Base-by-base conservation (phyloP, 805 yeast genomes). In the Candida railenensis region DNA sequence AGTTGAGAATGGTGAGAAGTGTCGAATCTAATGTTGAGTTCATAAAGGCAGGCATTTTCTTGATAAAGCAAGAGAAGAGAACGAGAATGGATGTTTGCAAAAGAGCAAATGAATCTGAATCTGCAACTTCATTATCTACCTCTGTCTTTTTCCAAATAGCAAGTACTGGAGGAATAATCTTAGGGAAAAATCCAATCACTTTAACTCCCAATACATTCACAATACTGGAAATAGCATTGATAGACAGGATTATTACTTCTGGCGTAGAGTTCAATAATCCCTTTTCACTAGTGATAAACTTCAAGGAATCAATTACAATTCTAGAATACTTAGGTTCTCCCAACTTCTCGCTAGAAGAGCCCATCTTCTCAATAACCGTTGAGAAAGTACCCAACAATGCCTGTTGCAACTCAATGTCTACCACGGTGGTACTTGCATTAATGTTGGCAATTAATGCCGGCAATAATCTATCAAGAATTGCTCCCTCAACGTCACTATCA, bases 31-130 rank as follows among this genome's bases (percentile, higher is more conserved):
- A 69, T 54, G 82, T 83, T 3, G 92, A 81, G 37, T 81, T 71
- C 66, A 92, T 77, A 61, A 92, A 92, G 9, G 87, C 84, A 32
- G 99, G 97, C 53, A 94, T 83, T 55, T 88, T 82, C 65, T 85
- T 88, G 42, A 91, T 70, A 57, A 89, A 73, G 38, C 90, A 79
- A 4, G 96, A 82, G 46, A 88, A 74, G 39, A 92, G 71, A 32
- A 89, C 78, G 48, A 89, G 66, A 14, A 85, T 76, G 0, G 97
- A 80, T 14, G 88, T 73, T 61, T 89, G 94, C 32, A 89, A 61
- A 48, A 81, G 62, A 49, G 54, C 55, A 40, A 62, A 55, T 7
- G 68, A 53, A 9, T 55, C 61, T 22, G 40, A 47, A n/a, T 22
- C 41, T 3, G 58, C 65, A 3, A 52, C 60, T 19, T 48, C 51